Base-by-base conservation (phyloP, 164 flowering plant genomes). In the Nymphaea thermarum region DNA sequence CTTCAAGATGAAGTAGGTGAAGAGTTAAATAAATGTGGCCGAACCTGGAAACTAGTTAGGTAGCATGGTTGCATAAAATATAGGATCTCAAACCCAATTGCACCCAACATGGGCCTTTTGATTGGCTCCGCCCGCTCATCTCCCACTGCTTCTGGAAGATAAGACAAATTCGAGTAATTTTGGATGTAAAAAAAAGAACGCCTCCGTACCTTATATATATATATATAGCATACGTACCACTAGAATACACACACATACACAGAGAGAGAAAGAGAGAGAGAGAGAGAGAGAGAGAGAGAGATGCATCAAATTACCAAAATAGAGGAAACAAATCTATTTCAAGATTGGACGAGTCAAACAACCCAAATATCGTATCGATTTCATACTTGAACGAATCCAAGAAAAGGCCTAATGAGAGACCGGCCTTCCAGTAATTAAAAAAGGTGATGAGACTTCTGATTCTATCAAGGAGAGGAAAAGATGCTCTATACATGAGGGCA, bases 371-470 rank as follows among this genome's bases (percentile, higher is more conserved):
- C 66, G 69, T 67, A 53, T 83, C 78, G 67, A 81, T 68, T 79
- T 82, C 81, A 76, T 87, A 93, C 81, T 91, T 93, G 66, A 93
- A 93, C 57, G 98, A 86, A 75, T 93, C 98, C 82, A 93, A 78
- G 86, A 93, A 93, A 59, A 93, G 92, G 68, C 97, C 98, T 72
- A 93, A 73, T 17, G 91, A 72, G 64, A 93, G 90, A 44, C 97
- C 97, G 65, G 87, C 86, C 78, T 93, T 93, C 97, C 98, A 93
- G 74, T 82, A 93, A 79, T 93, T 91, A 69, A 86, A 89, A 76
- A 89, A 71, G 67, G 82, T 74, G 71, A 91, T 80, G 65, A 89
- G 44, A 72, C 70, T 82, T 75, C 76, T 85, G 36, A 83, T 64
- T 70, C 79, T 84, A 68, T 74, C 74, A 4, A 81, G 43, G 42